Evolutionary conservation across 2,329 filamentous ascomycete genomes (phyloP).

Genomic region (Penicillium hordei): DNA sequence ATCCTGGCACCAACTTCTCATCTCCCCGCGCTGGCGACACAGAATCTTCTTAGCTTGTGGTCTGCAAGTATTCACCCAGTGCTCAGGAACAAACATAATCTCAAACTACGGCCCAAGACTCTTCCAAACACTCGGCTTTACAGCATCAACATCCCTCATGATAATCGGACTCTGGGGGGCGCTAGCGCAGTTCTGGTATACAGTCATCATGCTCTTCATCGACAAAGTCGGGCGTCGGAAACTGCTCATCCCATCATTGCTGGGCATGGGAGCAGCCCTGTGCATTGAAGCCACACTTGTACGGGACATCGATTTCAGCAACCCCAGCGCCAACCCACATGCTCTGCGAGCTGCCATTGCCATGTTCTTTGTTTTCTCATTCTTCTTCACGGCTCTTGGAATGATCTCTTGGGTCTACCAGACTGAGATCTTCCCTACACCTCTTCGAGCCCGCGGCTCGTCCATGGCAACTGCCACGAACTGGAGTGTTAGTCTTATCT

Average conservation of each 20-base stretch:
- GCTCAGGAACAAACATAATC: constrained; percentile 51
- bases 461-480: constrained; percentile 48
- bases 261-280: constrained; percentile 45
- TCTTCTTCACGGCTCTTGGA: constrained; percentile 48
- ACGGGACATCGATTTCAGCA: constrained; percentile 36
- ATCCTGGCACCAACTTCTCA: constrained; percentile 44
- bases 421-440: constrained; percentile 49
- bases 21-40: constrained; percentile 47
- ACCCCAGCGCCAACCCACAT: constrained; percentile 30
- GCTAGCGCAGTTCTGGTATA: constrained; percentile 51
- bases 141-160: constrained; percentile 48
- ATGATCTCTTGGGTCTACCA: constrained; percentile 51
- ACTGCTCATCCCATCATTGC: constrained; percentile 47
- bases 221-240: constrained; percentile 52
- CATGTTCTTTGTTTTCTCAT: constrained; percentile 50
- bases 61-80: constrained; percentile 51
- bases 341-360: constrained; percentile 48
- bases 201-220: constrained; percentile 47
- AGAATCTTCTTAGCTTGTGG: constrained; percentile 50
- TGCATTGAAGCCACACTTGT: constrained; percentile 45
- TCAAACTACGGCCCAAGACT: constrained; percentile 47
- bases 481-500: constrained; percentile 49
- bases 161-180: constrained; percentile 54
- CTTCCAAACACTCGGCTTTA: constrained; percentile 48
- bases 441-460: constrained; percentile 45